A percentile compares a stretch with the other conserved stretches of the same genome.
phyloP scores from a whole-genome alignment of 257 asterid genomes.

The Jasminum sambac region DNA sequence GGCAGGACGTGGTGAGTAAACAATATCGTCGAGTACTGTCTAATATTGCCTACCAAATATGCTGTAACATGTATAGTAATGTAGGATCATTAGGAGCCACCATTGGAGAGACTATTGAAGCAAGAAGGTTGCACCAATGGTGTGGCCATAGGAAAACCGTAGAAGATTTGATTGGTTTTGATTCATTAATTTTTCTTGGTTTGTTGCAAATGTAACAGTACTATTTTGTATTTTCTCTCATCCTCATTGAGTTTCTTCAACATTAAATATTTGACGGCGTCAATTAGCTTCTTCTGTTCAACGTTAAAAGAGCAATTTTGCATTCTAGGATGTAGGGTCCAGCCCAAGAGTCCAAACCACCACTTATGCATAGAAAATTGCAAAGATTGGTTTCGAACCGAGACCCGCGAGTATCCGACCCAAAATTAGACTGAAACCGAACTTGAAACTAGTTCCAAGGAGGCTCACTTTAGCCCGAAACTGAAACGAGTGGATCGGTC shows the following conservation, averaged over 20 bases:
- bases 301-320: too few species aligned
- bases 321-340: too few species aligned
- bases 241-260: not conserved
- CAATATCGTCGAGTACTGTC: not conserved
- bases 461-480: too few species aligned
- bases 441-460: too few species aligned
- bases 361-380: too few species aligned
- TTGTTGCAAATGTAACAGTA: slow-evolving; percentile 24
- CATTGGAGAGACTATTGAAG: slow-evolving; percentile 1
- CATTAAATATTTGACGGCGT: not conserved
- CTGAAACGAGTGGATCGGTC: too few species aligned
- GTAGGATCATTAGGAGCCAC: slow-evolving; percentile 6
- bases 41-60: not conserved
- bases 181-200: slow-evolving; percentile 28
- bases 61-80: not conserved
- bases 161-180: slow-evolving; percentile 16
- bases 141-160: not conserved
- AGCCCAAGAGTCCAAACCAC: too few species aligned
- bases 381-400: too few species aligned
- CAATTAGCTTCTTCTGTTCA: too few species aligned
- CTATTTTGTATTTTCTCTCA: slow-evolving; percentile 1
- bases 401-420: too few species aligned
- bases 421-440: too few species aligned
- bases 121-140: slow-evolving; percentile 3
- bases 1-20: too few species aligned